These are phyloP conservation scores for Dendryphion nanum DNA, from an alignment of 2,329 filamentous ascomycete genomes.

Conservation along the genomic window DNA sequence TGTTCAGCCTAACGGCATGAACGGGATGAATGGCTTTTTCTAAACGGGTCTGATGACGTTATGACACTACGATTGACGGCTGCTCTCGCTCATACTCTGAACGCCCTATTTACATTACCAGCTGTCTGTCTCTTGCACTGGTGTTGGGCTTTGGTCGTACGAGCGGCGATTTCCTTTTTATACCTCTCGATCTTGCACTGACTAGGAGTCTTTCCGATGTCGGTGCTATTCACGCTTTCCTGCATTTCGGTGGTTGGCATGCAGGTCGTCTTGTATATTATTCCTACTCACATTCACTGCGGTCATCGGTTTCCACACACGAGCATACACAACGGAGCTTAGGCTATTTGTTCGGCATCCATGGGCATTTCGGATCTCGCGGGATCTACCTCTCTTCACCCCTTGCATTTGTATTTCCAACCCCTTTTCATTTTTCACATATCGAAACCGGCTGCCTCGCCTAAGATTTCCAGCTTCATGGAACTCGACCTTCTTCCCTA, in stretches of 20 bases:
- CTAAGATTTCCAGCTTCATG: background rate
- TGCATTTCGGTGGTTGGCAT: background rate
- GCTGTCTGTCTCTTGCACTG: slow-evolving; percentile 17
- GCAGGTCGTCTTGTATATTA: slow-evolving; percentile 37
- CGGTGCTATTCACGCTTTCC: background rate
- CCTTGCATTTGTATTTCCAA: slow-evolving; percentile 12
- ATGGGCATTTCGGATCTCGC: slow-evolving; percentile 25
- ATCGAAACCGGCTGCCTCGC: background rate
- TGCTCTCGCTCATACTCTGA: slow-evolving; percentile 15
- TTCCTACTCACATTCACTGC: slow-evolving; percentile 14
- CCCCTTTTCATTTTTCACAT: slow-evolving; percentile 1
- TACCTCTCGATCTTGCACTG: slow-evolving; percentile 23
- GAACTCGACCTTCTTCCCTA: slow-evolving; percentile 1
- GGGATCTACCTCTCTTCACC: slow-evolving; percentile 7
- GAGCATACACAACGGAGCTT: slow-evolving; percentile 33
- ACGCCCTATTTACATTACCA: slow-evolving; percentile 21
- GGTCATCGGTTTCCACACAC: slow-evolving; percentile 8
- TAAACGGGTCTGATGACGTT: slow-evolving; percentile 44
- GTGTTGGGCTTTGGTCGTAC: slow-evolving; percentile 18
- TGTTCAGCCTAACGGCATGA: slow-evolving; percentile 39
- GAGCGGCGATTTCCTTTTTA: slow-evolving; percentile 20
- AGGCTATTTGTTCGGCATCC: slow-evolving; percentile 27
- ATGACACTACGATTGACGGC: slow-evolving; percentile 52
- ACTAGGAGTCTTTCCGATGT: slow-evolving; percentile 1
- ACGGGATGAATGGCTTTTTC: slow-evolving; percentile 49